Base-by-base conservation (phyloP, 352 stramenopile genomes). In the Phytophthora fragariaefolia region DNA sequence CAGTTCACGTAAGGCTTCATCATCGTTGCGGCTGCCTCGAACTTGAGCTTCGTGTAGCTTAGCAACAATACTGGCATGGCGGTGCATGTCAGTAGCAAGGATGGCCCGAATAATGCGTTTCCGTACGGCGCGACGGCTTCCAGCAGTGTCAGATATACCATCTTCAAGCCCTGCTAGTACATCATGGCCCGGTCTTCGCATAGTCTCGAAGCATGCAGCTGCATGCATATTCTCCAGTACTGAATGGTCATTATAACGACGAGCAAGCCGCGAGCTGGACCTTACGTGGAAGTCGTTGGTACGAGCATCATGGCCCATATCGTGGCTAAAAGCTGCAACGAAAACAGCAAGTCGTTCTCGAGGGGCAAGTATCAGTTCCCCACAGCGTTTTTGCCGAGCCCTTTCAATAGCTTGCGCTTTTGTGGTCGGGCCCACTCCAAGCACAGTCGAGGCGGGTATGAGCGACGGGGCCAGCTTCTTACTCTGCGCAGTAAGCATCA, bases 201-300 rank as follows among this genome's bases (percentile, higher is more conserved):
- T 87, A 23, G 85, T 91, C 54, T 93, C 82, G 40, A 93, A 95
- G 62, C 87, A 93, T 8, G 83, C 79, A 4, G 84, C 85, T 0
- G 88, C 80, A 53, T 96, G 89, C 79, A 96, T 92, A 62, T 96
- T 97, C 70, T 97, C 90, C 9, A 97, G 76, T 23, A 97, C 90
- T 0, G 83, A 93, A 50, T 90, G 77, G 69, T 97, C 87, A 62
- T 96, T 96, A 73, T 97, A 97, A 12, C 89, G 75, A 75, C 93
- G 81, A 40, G 90, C 90, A 43, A 95, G 76, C 24, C 77, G 80
- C 36, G 86, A 93, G 51, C 75, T 78, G 48, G 82, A 80, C 8
- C 89, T 77, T 47, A 95, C 89, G 65, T 97, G 85, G 58, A 97
- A 97, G 64, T 91, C 85, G 74, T 97, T 97, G 23, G 86, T 96